Evolutionary conservation across 768 basidiomycete species (phyloP).

Genomic region (Lepiota brunneoincarnata): DNA sequence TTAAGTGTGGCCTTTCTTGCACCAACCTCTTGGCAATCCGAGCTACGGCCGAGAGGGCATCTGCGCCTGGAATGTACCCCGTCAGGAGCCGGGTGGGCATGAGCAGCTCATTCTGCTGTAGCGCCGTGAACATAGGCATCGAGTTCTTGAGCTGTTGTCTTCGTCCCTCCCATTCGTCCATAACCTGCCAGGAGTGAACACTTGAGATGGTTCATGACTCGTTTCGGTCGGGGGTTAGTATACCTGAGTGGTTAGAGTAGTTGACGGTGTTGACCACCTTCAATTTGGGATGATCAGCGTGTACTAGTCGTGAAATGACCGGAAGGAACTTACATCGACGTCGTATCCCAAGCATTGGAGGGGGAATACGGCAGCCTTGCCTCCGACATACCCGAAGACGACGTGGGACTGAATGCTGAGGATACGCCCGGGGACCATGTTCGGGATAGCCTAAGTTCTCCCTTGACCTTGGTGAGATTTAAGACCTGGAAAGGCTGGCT

Average conservation of each 20-base stretch:
- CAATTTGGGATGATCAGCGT: slow-evolving; percentile 15
- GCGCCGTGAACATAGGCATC: slow-evolving; percentile 63
- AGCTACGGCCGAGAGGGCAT: slow-evolving; percentile 66
- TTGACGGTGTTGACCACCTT: slow-evolving; percentile 91
- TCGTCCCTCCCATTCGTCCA: slow-evolving; percentile 75
- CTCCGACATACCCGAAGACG: slow-evolving; percentile 90
- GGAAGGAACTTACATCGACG: slow-evolving; percentile 70
- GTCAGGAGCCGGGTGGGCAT: slow-evolving; percentile 75
- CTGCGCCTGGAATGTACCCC: slow-evolving; percentile 88
- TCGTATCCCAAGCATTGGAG: slow-evolving; percentile 90
- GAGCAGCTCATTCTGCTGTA: slow-evolving; percentile 78
- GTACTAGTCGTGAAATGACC: background rate
- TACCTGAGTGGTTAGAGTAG: slow-evolving; percentile 92
- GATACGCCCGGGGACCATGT: slow-evolving; percentile 46
- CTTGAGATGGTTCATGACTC: background rate
- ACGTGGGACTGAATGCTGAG: slow-evolving; percentile 94
- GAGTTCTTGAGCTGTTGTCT: slow-evolving; percentile 77
- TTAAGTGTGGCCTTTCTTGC: slow-evolving; percentile 50
- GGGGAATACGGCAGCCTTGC: slow-evolving; percentile 75
- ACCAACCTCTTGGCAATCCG: slow-evolving; percentile 62
- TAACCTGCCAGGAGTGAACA: slow-evolving; percentile 55
- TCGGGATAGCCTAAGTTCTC: background rate
- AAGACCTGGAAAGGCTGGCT: too few species aligned
- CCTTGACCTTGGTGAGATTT: background rate
- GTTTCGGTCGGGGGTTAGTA: slow-evolving; percentile 14